Evolutionary conservation across 2,329 filamentous ascomycete species (phyloP).

Genomic region (Pyricularia pennisetigena): DNA sequence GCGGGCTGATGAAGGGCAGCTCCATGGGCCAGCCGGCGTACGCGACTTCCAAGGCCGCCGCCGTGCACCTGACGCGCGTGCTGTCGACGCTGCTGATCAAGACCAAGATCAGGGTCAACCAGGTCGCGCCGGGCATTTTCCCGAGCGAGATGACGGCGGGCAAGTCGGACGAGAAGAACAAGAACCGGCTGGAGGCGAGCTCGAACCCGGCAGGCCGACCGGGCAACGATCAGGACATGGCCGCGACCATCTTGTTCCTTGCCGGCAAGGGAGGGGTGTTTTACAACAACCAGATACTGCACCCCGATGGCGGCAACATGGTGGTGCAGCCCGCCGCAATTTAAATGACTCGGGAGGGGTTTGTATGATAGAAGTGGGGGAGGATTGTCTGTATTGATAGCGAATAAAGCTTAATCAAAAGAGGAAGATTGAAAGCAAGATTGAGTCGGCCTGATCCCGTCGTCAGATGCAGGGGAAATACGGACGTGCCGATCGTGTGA

Average conservation of each 20-base stretch:
- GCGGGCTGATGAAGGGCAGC: slow-evolving; percentile 45
- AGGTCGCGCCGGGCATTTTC: slow-evolving; percentile 62
- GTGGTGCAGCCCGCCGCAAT: neutral
- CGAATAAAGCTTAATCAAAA: neutral
- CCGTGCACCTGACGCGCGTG: slow-evolving; percentile 55
- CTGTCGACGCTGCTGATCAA: slow-evolving; percentile 50
- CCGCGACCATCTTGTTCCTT: slow-evolving; percentile 41
- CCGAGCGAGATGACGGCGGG: slow-evolving; percentile 63
- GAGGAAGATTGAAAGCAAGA: neutral
- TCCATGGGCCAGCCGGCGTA: neutral
- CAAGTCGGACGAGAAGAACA: slow-evolving; percentile 37
- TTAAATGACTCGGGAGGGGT: neutral
- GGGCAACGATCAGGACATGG: slow-evolving; percentile 50
- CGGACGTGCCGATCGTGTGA: too few species aligned
- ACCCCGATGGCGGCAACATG: neutral
- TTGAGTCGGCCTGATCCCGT: neutral
- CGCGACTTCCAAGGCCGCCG: slow-evolving; percentile 41
- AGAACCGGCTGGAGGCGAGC: slow-evolving; percentile 45
- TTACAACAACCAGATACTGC: neutral
- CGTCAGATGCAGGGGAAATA: too few species aligned
- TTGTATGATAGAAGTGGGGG: neutral
- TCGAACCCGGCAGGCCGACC: slow-evolving; percentile 31
- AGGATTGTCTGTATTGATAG: neutral
- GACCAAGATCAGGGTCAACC: slow-evolving; percentile 54
- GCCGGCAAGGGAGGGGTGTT: slow-evolving; percentile 14